Base-by-base conservation (phyloP, 83 land plant species). In the Diphasiastrum complanatum region DNA sequence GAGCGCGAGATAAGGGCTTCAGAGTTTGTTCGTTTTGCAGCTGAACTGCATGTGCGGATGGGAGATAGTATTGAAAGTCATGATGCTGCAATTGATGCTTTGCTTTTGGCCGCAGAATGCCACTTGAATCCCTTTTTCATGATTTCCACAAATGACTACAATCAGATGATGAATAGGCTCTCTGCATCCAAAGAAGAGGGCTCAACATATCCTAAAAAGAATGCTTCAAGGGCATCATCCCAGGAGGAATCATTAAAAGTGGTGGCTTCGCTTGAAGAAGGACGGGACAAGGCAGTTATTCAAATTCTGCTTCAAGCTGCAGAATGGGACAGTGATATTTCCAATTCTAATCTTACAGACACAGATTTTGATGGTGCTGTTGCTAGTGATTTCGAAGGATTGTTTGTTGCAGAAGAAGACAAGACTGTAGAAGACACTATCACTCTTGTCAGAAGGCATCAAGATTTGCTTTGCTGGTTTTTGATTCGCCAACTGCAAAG, bases 51-150 rank as follows among this genome's bases (percentile, higher is more conserved):
- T 55, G 63, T 75, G 11, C 87, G 82, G 64, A 30, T 47, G 56
- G 79, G 73, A 16, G 58, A 62, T 23, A 76, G 69, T 32, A 33
- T 33, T 2, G 97, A 87, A 35, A 68, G 78, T 47, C 85, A 81
- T 71, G 76, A 88, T 56, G 95, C 95, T 52, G 87, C 86, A 50
- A 71, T 92, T 43, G 91, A 92, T 79, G 80, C 96, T 38, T 60
- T 92, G 29, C 85, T 92, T 48, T 77, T 88, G 34, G 90, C 97
- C 35, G 96, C 96, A 30, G 97, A 92, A 49, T 88, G 97, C 63
- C 81, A 87, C 64, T 66, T 88, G 31, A 88, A 85, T 47, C 97
- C 97, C 4, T 83, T 74, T 54, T 87, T 82, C 43, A 73, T 83
- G 79, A 45, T 72, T 30, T 65, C 79, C 10, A 65, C 69, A 27